phyloP scores from a whole-genome alignment of 2,329 filamentous ascomycete species.

The Calonectria fujianensis region DNA sequence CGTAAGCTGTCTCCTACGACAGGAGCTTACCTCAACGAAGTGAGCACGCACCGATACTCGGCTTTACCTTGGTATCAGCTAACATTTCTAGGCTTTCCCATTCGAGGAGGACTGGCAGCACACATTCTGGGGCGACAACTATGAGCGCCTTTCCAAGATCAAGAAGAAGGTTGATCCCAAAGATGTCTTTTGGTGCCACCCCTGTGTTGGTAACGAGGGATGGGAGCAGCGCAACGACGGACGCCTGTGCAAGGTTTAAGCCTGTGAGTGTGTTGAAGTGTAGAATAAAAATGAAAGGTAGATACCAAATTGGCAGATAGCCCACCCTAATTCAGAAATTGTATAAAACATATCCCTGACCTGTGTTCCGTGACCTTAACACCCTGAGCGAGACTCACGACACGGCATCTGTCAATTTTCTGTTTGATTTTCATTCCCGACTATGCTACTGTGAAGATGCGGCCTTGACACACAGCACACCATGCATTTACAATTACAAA shows the following conservation, averaged over 20 bases:
- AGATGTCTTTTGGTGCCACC: slow-evolving; percentile 69
- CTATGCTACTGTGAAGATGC: background rate
- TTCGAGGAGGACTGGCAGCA: slow-evolving; percentile 63
- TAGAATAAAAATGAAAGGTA: background rate
- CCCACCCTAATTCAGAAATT: background rate
- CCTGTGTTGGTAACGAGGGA: slow-evolving; percentile 68
- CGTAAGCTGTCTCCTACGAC: slow-evolving; percentile 63
- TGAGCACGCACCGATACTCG: slow-evolving; percentile 41
- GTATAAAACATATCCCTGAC: background rate
- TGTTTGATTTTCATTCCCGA: background rate
- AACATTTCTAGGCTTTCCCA: slow-evolving; percentile 56
- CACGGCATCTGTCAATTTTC: background rate
- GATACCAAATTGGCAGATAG: background rate
- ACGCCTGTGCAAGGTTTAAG: slow-evolving; percentile 50
- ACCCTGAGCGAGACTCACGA: background rate
- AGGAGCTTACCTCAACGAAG: slow-evolving; percentile 69
- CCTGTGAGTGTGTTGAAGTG: background rate
- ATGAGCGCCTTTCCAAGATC: slow-evolving; percentile 64
- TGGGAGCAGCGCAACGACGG: slow-evolving; percentile 58
- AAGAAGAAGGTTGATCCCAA: slow-evolving; percentile 68
- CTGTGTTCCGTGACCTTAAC: background rate
- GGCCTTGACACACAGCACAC: background rate
- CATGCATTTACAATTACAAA: background rate
- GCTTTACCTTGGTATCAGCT: accelerated
- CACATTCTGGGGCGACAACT: slow-evolving; percentile 68